Evolutionary conservation across 805 yeast species (phyloP).

Genomic region (Kodamaea neixiangensis): DNA sequence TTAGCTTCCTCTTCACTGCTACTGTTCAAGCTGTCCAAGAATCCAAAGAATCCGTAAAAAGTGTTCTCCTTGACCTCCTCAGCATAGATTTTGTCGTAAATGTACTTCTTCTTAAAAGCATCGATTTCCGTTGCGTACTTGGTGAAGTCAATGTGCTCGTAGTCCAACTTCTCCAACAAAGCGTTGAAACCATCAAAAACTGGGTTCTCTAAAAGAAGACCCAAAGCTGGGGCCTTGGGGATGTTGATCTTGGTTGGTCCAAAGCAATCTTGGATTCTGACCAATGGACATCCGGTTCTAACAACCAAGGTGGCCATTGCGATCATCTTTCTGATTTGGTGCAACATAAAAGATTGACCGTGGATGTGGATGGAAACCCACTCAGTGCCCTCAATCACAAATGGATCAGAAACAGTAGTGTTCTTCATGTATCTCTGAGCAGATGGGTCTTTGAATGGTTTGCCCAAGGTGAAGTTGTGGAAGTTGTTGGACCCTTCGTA

Average conservation of each 20-base stretch:
- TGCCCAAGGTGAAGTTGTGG: conserved; percentile 86
- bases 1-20: conserved; percentile 29
- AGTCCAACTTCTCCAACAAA: conserved; percentile 71
- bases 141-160: conserved; percentile 69
- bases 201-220: conserved; percentile 86
- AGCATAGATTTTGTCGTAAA: conserved; percentile 88
- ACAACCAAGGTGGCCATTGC: conserved; percentile 89
- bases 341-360: conserved; percentile 98
- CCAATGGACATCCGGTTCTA: conserved; percentile 81
- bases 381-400: conserved; percentile 89
- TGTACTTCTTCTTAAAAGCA: conserved; percentile 80
- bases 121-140: conserved; percentile 71
- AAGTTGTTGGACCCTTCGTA: conserved; percentile 91
- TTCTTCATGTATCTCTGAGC: conserved; percentile 81
- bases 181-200: conserved; percentile 85
- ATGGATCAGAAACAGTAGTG: conserved; percentile 81
- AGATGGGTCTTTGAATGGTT: conserved; percentile 78
- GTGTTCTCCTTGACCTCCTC: conserved; percentile 89
- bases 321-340: conserved; percentile 97
- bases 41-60: conserved; percentile 87
- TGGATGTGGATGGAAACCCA: conserved; percentile 96
- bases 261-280: conserved; percentile 77
- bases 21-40: conserved; percentile 70
- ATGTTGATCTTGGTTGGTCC: conserved; percentile 74
- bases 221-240: conserved; percentile 97